These are phyloP conservation scores for Hygrophorus russula DNA, from an alignment of 768 basidiomycete species.

Conservation along the genomic window DNA sequence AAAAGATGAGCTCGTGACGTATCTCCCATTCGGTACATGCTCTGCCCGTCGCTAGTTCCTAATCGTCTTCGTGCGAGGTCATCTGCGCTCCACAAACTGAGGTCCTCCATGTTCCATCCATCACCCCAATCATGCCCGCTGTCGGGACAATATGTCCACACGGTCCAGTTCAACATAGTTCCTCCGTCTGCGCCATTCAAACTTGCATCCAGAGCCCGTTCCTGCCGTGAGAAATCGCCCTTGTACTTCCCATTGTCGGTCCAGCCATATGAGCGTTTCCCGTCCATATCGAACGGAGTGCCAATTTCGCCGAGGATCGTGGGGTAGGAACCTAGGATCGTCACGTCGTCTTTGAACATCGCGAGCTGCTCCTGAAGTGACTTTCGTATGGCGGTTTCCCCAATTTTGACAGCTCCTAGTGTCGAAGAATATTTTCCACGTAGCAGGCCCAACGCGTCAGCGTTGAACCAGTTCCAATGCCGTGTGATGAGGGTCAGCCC, in stretches of 20 bases:
- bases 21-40: conserved; percentile 12
- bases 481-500: conserved; percentile 87
- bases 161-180: conserved; percentile 67
- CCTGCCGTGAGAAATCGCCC: conserved; percentile 70
- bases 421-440: conserved; percentile 67
- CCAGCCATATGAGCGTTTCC: conserved; percentile 74
- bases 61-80: conserved; percentile 32
- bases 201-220: conserved; percentile 81
- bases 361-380: conserved; percentile 77
- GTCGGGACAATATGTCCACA: conserved; percentile 86
- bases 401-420: conserved; percentile 67
- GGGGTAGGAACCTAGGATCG: conserved; percentile 61
- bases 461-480: conserved; percentile 94
- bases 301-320: conserved; percentile 96
- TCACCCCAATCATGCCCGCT: conserved; percentile 86
- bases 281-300: conserved; percentile 90
- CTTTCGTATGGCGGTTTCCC: conserved; percentile 72
- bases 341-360: conserved; percentile 63
- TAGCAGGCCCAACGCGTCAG: conserved; percentile 87
- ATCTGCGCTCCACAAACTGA: conserved; percentile 78
- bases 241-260: conserved; percentile 51
- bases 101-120: conserved; percentile 93
- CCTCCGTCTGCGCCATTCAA: conserved; percentile 67
- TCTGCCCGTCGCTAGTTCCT: conserved; percentile 10
- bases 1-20: conserved; percentile 30